Conservation (phyloP, 1,139 yeast genomes). For the Saccharomyces hybrid region DNA sequence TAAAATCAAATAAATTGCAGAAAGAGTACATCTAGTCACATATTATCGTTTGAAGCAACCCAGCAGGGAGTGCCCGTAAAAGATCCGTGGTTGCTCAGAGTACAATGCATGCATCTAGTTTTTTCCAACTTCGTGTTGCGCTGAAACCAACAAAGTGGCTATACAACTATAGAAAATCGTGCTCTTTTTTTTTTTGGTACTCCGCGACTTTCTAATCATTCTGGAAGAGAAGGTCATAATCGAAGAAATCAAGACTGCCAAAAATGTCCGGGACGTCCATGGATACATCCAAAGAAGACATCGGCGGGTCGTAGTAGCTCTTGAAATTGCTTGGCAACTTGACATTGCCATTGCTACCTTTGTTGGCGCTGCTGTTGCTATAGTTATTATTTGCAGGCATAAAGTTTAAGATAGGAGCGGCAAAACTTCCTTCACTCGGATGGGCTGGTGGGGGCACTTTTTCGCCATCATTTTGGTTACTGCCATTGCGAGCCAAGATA, state of each 20-base stretch:
- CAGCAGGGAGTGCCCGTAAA: no score
- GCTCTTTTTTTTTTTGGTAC: no score
- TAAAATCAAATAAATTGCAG: no score
- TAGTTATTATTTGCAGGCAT: not conserved
- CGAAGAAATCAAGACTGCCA: constrained; percentile 23
- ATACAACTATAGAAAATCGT: not conserved
- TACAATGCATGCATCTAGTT: no score
- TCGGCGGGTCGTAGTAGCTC: not conserved
- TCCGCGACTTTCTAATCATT: constrained; percentile 8
- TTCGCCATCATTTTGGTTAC: not conserved
- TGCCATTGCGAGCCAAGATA: not conserved
- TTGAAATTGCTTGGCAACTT: not conserved
- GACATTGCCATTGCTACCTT: constrained; percentile 4
- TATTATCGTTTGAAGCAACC: no score
- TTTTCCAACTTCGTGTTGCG: not conserved
- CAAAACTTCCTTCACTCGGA: not conserved
- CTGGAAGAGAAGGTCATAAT: constrained; percentile 25
- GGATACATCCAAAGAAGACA: constrained; percentile 5
- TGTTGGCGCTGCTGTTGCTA: not conserved
- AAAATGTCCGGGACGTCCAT: constrained; percentile 16
- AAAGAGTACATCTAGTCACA: no score
- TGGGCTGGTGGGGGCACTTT: not conserved
- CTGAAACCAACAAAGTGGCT: not conserved
- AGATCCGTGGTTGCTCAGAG: no score
- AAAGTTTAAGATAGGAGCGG: not conserved